These are phyloP conservation scores for Paramarasmius palmivorus DNA, from an alignment of 1,284 basidiomycete species.

Conservation along the genomic window DNA sequence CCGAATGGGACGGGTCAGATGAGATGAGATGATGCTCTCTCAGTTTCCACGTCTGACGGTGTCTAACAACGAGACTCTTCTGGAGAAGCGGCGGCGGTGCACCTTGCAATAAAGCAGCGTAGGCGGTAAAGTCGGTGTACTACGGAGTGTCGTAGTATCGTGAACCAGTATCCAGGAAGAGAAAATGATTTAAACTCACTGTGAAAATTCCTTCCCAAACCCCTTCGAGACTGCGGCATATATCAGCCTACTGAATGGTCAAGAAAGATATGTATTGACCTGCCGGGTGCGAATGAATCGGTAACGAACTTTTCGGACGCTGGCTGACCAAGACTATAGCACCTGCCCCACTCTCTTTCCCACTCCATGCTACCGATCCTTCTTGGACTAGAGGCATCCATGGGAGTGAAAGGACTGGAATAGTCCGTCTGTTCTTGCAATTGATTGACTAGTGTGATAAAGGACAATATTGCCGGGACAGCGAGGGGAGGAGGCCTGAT, in stretches of 20 bases:
- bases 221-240: conserved; percentile 55
- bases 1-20: conserved; percentile 24
- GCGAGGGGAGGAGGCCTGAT: conserved; percentile 59
- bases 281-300: conserved; percentile 56
- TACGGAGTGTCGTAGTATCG: conserved; percentile 25
- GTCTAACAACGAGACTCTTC: conserved; percentile 59
- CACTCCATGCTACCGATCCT: conserved; percentile 40
- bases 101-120: conserved; percentile 63
- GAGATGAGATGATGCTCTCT: conserved; percentile 64
- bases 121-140: conserved; percentile 76
- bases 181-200: conserved; percentile 37
- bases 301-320: conserved; percentile 32
- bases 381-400: conserved; percentile 32
- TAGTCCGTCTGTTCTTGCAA: conserved; percentile 31
- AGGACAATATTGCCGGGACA: conserved; percentile 69
- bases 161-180: background rate
- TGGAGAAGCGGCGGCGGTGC: conserved; percentile 57
- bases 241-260: background rate
- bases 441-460: conserved; percentile 55
- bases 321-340: conserved; percentile 39
- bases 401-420: conserved; percentile 37
- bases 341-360: conserved; percentile 64
- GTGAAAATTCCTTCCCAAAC: conserved; percentile 78
- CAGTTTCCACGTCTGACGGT: conserved; percentile 77
- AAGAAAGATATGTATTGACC: conserved; percentile 26